A percentile compares a stretch with the other conserved stretches of the same genome.
These are phyloP conservation scores for Mortierella sp. DNA, from an alignment of 371 early-diverging fungal species.

Conservation along the genomic window DNA sequence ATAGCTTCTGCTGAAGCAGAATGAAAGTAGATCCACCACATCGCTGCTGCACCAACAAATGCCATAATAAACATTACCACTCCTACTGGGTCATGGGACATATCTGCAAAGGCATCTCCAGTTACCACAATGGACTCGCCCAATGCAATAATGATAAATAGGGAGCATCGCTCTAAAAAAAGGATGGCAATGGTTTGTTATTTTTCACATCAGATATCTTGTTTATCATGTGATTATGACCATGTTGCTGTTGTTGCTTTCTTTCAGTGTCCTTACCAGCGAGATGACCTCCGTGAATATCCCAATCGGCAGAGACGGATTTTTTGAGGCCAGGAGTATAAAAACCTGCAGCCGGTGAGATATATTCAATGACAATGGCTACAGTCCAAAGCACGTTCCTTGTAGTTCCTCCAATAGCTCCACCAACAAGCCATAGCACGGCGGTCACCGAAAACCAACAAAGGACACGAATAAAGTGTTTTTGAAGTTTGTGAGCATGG, in stretches of 20 bases:
- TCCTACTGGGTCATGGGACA: constrained; percentile 24
- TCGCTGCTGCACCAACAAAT: constrained; percentile 31
- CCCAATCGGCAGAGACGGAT: constrained; percentile 34
- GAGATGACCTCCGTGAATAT: constrained; percentile 46
- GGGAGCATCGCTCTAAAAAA: constrained; percentile 41
- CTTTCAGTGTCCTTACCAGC: constrained; percentile 48
- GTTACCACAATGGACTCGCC: constrained; percentile 52
- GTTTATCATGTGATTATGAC: not conserved
- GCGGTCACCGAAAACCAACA: constrained; percentile 22
- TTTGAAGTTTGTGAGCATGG: constrained; percentile 37
- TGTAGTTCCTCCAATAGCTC: constrained; percentile 38
- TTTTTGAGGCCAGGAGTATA: constrained; percentile 35
- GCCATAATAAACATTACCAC: constrained; percentile 40
- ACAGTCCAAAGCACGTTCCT: constrained; percentile 44
- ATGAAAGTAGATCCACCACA: constrained; percentile 58
- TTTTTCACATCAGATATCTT: not conserved
- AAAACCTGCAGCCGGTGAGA: constrained; percentile 25
- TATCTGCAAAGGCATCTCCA: constrained; percentile 30
- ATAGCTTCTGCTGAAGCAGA: constrained; percentile 32
- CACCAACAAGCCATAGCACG: constrained; percentile 47
- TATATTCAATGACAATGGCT: constrained; percentile 41
- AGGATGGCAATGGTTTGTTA: too few species aligned
- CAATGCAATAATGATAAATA: constrained; percentile 50
- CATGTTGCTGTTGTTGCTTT: too few species aligned
- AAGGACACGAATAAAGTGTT: constrained; percentile 27